A percentile compares a stretch with the other conserved stretches of the same genome.
Conservation (phyloP, 768 basidiomycete species). For the Cantharellus anzutake region DNA sequence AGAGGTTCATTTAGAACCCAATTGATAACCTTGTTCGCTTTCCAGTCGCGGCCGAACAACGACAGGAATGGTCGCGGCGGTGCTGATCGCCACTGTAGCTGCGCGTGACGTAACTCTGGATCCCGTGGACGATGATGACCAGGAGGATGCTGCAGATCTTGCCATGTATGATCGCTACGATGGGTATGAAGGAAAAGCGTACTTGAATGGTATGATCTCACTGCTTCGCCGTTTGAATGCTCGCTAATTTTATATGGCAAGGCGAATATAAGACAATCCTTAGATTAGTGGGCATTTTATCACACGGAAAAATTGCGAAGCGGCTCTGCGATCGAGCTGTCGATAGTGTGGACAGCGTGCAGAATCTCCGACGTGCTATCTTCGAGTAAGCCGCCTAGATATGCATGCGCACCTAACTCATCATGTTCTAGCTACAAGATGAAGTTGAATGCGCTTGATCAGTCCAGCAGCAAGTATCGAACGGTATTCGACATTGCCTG, state of each 20-base stretch:
- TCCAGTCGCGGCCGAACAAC: constrained; percentile 43
- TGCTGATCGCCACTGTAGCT: constrained; percentile 59
- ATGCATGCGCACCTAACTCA: neutral
- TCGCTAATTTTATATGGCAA: constrained; percentile 15
- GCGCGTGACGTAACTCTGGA: constrained; percentile 9
- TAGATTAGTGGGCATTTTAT: constrained; percentile 80
- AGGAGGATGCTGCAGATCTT: neutral
- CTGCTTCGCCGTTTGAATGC: neutral
- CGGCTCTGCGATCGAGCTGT: constrained; percentile 72
- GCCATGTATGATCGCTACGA: constrained; percentile 41
- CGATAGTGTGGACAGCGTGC: constrained; percentile 82
- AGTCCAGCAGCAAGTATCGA: constrained; percentile 54
- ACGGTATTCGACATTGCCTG: constrained; percentile 59
- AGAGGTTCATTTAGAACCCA: too few relatives aligned
- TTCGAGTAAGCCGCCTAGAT: constrained; percentile 45
- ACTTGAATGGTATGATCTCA: constrained; percentile 46
- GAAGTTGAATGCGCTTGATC: constrained; percentile 67
- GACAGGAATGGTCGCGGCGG: constrained; percentile 87
- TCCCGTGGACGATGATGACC: constrained; percentile 7
- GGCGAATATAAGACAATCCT: constrained; percentile 96
- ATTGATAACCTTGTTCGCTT: too few relatives aligned
- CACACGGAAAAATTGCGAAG: constrained; percentile 86
- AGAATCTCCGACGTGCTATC: constrained; percentile 88
- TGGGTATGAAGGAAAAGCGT: constrained; percentile 77
- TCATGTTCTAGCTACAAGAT: constrained; percentile 56